Conservation (phyloP, 345 rosid species). For the Gossypium turneri region DNA sequence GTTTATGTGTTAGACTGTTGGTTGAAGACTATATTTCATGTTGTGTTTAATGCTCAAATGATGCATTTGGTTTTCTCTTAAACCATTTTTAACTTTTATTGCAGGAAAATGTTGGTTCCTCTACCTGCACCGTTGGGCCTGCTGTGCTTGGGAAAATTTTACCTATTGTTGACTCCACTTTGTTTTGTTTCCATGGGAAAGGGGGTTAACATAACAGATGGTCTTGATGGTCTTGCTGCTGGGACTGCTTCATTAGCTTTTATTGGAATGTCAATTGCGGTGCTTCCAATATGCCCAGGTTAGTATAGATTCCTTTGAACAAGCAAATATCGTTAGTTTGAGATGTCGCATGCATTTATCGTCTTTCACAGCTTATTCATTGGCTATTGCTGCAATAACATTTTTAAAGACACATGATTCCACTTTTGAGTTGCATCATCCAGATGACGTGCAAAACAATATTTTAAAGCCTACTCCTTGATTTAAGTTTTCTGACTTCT, state of each 20-base stretch:
- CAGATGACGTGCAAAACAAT: not conserved
- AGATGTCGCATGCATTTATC: not conserved
- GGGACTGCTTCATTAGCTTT: slow-evolving; percentile 84
- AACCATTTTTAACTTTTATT: slow-evolving; percentile 7
- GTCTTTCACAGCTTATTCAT: not conserved
- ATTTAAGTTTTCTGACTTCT: not conserved
- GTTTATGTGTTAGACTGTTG: not conserved
- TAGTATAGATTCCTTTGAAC: slow-evolving; percentile 26
- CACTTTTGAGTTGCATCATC: not conserved
- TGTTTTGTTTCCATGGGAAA: slow-evolving; percentile 85
- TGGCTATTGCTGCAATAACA: not conserved
- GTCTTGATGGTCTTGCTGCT: slow-evolving; percentile 85
- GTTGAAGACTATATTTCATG: not conserved
- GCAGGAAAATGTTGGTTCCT: slow-evolving; percentile 84
- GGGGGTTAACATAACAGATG: slow-evolving; percentile 67
- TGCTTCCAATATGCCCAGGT: slow-evolving; percentile 92
- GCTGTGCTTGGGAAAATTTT: slow-evolving; percentile 63
- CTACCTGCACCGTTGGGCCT: slow-evolving; percentile 87
- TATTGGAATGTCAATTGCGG: slow-evolving; percentile 79
- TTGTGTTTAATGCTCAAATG: not conserved
- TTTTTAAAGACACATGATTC: not conserved
- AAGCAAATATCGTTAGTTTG: not conserved
- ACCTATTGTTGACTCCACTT: slow-evolving; percentile 61
- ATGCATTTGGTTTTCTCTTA: not conserved
- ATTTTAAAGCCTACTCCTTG: not conserved